These are phyloP conservation scores for Apophysomyces trapeziformis DNA, from an alignment of 371 early-diverging fungal species.

Conservation along the genomic window DNA sequence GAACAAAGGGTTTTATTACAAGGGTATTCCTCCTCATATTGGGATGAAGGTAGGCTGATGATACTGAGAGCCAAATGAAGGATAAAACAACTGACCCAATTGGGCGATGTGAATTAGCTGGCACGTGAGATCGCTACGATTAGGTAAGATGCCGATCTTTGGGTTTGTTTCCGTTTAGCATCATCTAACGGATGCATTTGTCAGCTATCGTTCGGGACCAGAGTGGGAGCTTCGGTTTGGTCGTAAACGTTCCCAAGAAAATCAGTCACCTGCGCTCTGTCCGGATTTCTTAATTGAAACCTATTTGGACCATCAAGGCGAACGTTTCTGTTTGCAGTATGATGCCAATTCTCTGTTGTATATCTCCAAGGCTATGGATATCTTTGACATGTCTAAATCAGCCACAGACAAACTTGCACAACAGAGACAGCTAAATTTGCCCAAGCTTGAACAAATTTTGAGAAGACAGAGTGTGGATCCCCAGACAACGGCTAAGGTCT, in stretches of 20 bases:
- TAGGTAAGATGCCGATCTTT: slow-evolving; percentile 29
- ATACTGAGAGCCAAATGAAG: neutral
- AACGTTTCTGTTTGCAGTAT: slow-evolving; percentile 89
- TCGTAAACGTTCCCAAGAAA: slow-evolving; percentile 74
- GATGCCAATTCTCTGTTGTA: slow-evolving; percentile 94
- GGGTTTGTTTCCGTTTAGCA: neutral
- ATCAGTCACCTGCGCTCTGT: slow-evolving; percentile 80
- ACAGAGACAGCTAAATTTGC: slow-evolving; percentile 48
- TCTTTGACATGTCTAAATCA: slow-evolving; percentile 89
- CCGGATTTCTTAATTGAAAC: slow-evolving; percentile 96
- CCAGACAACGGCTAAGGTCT: slow-evolving; percentile 31
- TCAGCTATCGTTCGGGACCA: slow-evolving; percentile 91
- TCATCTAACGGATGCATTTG: neutral
- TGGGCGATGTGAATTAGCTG: slow-evolving; percentile 39
- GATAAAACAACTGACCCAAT: neutral
- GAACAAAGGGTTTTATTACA: slow-evolving; percentile 93
- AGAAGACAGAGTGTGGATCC: slow-evolving; percentile 18
- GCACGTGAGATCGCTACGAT: slow-evolving; percentile 90
- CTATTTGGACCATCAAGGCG: slow-evolving; percentile 95
- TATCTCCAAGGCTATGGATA: slow-evolving; percentile 96
- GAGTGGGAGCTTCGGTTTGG: slow-evolving; percentile 98
- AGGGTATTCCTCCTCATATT: slow-evolving; percentile 87
- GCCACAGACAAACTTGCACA: slow-evolving; percentile 44
- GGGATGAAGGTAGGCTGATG: slow-evolving; percentile 81
- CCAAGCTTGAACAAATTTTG: slow-evolving; percentile 34